Evolutionary conservation across 495 filamentous ascomycete genomes (phyloP).

Genomic region (Xylaria castorea): DNA sequence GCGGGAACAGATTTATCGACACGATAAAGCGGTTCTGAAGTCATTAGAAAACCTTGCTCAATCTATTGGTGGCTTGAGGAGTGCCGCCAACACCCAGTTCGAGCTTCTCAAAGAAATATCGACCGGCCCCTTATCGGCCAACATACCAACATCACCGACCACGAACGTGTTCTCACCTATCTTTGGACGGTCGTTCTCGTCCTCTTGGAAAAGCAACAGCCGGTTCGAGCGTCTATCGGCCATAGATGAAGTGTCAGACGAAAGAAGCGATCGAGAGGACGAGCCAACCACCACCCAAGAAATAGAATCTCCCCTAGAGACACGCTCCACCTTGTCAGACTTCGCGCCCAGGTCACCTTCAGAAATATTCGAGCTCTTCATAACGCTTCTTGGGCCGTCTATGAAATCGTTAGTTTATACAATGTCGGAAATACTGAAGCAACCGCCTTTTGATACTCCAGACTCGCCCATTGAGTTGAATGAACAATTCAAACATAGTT

Average conservation of each 20-base stretch:
- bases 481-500: conserved; percentile 75
- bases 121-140: conserved; percentile 25
- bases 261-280: conserved; percentile 58
- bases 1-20: conserved; percentile 78
- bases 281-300: conserved; percentile 20
- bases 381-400: conserved; percentile 83
- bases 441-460: conserved; percentile 78
- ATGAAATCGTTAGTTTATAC: conserved; percentile 96
- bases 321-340: conserved; percentile 24
- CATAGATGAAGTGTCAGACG: conserved; percentile 72
- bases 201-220: conserved; percentile 39
- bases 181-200: conserved; percentile 40
- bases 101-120: conserved; percentile 71
- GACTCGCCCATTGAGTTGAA: conserved; percentile 74
- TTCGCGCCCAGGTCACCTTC: conserved; percentile 61
- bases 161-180: conserved; percentile 42
- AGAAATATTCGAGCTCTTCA: conserved; percentile 89
- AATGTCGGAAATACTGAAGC: conserved; percentile 83
- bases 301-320: conserved; percentile 24
- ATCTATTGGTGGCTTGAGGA: conserved; percentile 88
- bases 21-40: conserved; percentile 80
- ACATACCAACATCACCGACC: conserved; percentile 40
- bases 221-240: conserved; percentile 56
- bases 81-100: conserved; percentile 89
- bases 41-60: conserved; percentile 88